These are phyloP conservation scores for Colletotrichum australisinense DNA, from an alignment of 2,329 filamentous ascomycete genomes.

Conservation along the genomic window DNA sequence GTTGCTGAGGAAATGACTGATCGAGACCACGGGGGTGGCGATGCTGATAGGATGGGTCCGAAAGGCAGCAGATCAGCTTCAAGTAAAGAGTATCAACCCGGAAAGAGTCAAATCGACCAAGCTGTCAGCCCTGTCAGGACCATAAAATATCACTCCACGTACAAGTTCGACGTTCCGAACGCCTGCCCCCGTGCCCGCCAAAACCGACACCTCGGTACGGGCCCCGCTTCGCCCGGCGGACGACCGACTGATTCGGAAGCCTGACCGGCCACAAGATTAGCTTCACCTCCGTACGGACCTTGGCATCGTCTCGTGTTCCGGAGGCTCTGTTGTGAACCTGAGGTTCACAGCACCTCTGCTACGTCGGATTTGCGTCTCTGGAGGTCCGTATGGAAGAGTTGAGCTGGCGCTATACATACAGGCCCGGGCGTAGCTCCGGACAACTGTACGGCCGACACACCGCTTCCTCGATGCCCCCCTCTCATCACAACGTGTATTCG, in stretches of 20 bases:
- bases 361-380: background rate
- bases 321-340: background rate
- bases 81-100: background rate
- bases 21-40: conserved; percentile 22
- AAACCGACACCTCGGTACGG: background rate
- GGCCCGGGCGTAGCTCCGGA: background rate
- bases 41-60: conserved; percentile 13
- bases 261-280: conserved; percentile 5
- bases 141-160: background rate
- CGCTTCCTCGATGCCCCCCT: background rate
- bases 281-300: conserved; percentile 4
- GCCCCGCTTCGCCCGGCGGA: conserved; percentile 18
- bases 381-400: background rate
- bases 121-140: conserved; percentile 11
- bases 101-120: background rate
- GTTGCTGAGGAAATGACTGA: conserved; percentile 16
- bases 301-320: background rate
- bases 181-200: background rate
- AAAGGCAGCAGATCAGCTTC: background rate
- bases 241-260: conserved; percentile 24
- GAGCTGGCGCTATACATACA: no score
- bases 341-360: background rate
- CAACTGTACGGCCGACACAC: background rate
- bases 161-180: background rate
- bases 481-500: background rate